These are phyloP conservation scores for Penicillium tannophilum DNA, from an alignment of 495 filamentous ascomycete genomes.

Conservation along the genomic window DNA sequence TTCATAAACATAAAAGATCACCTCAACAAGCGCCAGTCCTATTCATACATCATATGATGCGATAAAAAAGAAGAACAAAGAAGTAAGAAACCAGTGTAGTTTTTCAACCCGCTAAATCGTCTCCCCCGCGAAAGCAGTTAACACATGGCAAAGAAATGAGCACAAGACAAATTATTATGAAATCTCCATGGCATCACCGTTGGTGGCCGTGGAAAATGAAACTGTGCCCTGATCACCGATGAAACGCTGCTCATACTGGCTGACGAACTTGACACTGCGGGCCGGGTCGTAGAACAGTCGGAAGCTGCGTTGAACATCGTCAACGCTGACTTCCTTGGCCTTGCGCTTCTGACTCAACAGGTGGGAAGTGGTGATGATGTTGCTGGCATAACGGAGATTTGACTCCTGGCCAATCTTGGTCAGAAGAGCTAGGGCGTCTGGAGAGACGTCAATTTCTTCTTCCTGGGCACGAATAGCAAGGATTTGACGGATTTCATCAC, in stretches of 20 bases:
- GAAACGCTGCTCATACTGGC: conserved; percentile 86
- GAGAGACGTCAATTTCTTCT: conserved; percentile 88
- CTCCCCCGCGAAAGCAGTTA: conserved; percentile 24
- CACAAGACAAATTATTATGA: conserved; percentile 48
- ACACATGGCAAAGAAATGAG: conserved; percentile 26
- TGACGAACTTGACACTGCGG: conserved; percentile 87
- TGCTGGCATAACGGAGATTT: conserved; percentile 89
- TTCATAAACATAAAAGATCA: conserved; percentile 17
- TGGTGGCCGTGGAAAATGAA: conserved; percentile 66
- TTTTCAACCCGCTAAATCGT: conserved; percentile 23
- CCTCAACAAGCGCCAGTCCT: conserved; percentile 46
- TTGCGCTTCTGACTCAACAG: conserved; percentile 79
- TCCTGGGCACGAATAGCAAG: conserved; percentile 88
- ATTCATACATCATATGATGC: conserved; percentile 49
- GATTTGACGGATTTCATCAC: conserved; percentile 88
- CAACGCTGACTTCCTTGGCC: conserved; percentile 74
- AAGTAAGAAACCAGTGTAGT: conserved; percentile 23
- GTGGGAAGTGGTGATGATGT: conserved; percentile 91
- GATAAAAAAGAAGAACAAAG: conserved; percentile 29
- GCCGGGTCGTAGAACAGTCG: conserved; percentile 87
- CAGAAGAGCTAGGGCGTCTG: conserved; percentile 86
- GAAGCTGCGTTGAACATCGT: conserved; percentile 93
- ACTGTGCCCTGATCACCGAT: conserved; percentile 86
- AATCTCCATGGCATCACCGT: conserved; percentile 83
- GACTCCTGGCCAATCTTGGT: conserved; percentile 95